Evolutionary conservation across 768 basidiomycete species (phyloP), one percentile per base, ranked within the genome.

Genomic region (Butyriboletus loyo): DNA sequence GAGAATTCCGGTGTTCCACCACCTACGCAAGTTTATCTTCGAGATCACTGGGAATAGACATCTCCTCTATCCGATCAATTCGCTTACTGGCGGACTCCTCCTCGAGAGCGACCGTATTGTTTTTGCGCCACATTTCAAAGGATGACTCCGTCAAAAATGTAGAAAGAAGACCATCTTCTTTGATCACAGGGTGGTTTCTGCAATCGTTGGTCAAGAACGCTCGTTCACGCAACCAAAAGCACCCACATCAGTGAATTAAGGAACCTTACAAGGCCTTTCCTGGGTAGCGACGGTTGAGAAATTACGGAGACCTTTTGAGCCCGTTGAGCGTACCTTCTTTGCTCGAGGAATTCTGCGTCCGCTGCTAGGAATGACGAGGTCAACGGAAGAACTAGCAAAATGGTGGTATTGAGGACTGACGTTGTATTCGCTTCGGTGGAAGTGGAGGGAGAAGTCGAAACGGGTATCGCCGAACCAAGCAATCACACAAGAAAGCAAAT

Each of bases 341-440:
- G 90, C 63, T 98, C 95, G 49, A 98, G 72, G 65, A 98, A 99
- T 31, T 81, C 78, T 38, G 90, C 89, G 66, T 98, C 97, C 32
- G 89, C 90, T 88, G 59, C 25, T 54, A 62, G 31, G 32, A 4
- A 34, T 45, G 7, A 32, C n/a, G 15, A 50, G 39, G 53, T 60
- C 49, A 58, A 47, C 34, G 28, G 49, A 46, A 30, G 22, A 5
- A 11, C 35, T 32, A 28, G 30, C n/a, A 31, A 51, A 41, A 40
- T 5, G 21, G 21, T 31, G 15, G 13, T 41, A 22, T 41, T 35
- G 9, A 28, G 37, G 21, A 77, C 90, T 75, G 61, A 92, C 92
- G 84, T 69, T 90, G 90, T 56, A 98, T 78, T 41, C 93, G 82
- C 70, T 98, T 98, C 0, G 97, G 97, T 15, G 97, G 97, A 28